Percentiles rank a stretch among this genome's conserved stretches.
Evolutionary conservation across 805 yeast genomes (phyloP).

Genomic region (Lachancea dasiensis): DNA sequence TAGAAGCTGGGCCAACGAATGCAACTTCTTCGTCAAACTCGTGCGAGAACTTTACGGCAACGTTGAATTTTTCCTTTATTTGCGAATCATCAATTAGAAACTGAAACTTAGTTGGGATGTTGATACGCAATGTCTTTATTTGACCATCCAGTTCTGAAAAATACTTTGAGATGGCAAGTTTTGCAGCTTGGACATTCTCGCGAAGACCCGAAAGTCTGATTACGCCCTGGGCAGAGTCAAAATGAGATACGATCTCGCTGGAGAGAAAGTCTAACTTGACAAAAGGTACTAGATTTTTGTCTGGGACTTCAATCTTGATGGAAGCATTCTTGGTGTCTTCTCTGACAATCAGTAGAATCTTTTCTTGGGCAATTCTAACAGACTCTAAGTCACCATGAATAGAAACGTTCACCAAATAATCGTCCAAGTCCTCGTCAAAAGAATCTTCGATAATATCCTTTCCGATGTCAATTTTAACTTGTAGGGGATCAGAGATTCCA

Average conservation of each 20-base stretch:
- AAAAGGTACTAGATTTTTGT: conserved; percentile 31
- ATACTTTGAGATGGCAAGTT: conserved; percentile 42
- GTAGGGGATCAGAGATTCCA: conserved; percentile 69
- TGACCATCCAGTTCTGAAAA: conserved; percentile 41
- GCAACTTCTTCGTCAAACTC: conserved; percentile 44
- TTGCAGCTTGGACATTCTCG: conserved; percentile 52
- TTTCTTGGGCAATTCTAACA: conserved; percentile 62
- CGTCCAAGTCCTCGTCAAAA: conserved; percentile 52
- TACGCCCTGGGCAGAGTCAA: conserved; percentile 27
- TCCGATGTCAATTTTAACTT: conserved; percentile 59
- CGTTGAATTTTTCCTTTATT: conserved; percentile 49
- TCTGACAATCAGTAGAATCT: conserved; percentile 65
- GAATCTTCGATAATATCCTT: conserved; percentile 32
- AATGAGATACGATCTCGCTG: conserved; percentile 28
- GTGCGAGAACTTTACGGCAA: conserved; percentile 50
- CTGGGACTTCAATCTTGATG: conserved; percentile 43
- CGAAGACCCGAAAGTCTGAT: conserved; percentile 66
- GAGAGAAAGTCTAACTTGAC: conserved; percentile 26
- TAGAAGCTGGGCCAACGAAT: conserved; percentile 57
- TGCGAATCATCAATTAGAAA: conserved; percentile 56
- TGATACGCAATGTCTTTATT: conserved; percentile 48
- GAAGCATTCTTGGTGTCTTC: conserved; percentile 61
- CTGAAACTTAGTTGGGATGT: conserved; percentile 64
- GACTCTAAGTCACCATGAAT: conserved; percentile 85
- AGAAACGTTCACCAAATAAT: conserved; percentile 52